Percentiles rank a stretch among this genome's conserved stretches.
phyloP scores from a whole-genome alignment of 2,329 filamentous ascomycete genomes.

The Penicillium sp. region DNA sequence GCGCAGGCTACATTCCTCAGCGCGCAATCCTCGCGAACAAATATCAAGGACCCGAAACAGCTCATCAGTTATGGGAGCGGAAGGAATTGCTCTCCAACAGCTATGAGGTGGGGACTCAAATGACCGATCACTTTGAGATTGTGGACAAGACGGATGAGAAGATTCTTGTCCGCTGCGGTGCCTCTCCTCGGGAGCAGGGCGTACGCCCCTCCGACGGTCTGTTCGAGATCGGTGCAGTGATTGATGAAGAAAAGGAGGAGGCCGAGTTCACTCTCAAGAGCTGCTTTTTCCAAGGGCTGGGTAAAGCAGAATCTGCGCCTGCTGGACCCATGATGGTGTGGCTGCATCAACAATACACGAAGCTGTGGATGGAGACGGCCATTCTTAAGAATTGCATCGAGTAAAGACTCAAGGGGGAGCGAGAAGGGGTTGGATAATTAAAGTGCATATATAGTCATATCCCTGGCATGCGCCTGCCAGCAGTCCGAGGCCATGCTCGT shows the following conservation, averaged over 20 bases:
- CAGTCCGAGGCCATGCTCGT: too few relatives aligned
- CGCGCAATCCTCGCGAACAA: slow-evolving; percentile 54
- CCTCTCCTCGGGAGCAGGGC: slow-evolving; percentile 53
- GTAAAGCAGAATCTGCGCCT: slow-evolving; percentile 38
- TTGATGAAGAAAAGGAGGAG: slow-evolving; percentile 54
- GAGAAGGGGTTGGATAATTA: too few relatives aligned
- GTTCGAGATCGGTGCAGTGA: slow-evolving; percentile 57
- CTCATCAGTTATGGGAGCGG: slow-evolving; percentile 56
- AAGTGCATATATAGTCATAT: too few relatives aligned
- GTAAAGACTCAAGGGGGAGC: neutral
- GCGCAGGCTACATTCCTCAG: slow-evolving; percentile 47
- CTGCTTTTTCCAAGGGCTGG: slow-evolving; percentile 53
- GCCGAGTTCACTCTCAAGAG: slow-evolving; percentile 63
- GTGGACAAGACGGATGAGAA: slow-evolving; percentile 56
- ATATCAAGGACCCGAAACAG: slow-evolving; percentile 52
- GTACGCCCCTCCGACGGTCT: slow-evolving; percentile 58
- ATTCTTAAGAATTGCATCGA: slow-evolving; percentile 25
- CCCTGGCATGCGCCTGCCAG: too few relatives aligned
- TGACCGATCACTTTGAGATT: slow-evolving; percentile 69
- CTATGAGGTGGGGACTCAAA: slow-evolving; percentile 58
- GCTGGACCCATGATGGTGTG: slow-evolving; percentile 46
- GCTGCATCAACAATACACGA: slow-evolving; percentile 52
- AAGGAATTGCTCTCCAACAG: slow-evolving; percentile 49
- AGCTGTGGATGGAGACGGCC: slow-evolving; percentile 52
- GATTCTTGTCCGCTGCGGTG: slow-evolving; percentile 61